Evolutionary conservation across 2,329 filamentous ascomycete species (phyloP).

Genomic region (Colletotrichum musae): DNA sequence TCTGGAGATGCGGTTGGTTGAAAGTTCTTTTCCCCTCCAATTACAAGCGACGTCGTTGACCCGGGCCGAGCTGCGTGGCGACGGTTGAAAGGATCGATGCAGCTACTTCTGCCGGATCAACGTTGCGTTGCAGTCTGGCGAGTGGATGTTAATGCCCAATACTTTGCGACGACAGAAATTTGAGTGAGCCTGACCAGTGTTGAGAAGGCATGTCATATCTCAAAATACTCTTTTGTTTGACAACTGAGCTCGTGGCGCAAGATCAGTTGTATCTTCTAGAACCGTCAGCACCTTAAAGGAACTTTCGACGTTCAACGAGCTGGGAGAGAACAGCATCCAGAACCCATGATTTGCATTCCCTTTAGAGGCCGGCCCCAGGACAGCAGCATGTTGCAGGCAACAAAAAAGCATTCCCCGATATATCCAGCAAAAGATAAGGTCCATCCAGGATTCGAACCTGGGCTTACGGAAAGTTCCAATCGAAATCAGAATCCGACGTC

Average conservation of each 20-base stretch:
- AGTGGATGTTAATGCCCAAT: background rate
- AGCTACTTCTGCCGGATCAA: background rate
- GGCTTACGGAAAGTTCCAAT: conserved; percentile 35
- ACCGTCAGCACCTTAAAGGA: too few relatives aligned
- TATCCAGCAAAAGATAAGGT: conserved; percentile 27
- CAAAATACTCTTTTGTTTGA: background rate
- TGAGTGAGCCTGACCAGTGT: background rate
- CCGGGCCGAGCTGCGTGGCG: background rate
- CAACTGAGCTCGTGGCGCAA: too few relatives aligned
- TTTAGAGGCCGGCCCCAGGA: background rate
- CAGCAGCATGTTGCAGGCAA: background rate
- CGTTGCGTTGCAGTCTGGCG: background rate
- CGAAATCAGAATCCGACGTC: conserved; percentile 39
- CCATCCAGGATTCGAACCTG: conserved; percentile 42
- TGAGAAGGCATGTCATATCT: background rate
- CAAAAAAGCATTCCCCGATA: background rate
- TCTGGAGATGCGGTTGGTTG: background rate
- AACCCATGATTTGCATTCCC: too few relatives aligned
- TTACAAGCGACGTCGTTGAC: background rate
- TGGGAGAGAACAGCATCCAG: too few relatives aligned
- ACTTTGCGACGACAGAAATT: background rate
- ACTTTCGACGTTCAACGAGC: too few relatives aligned
- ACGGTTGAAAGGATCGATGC: background rate
- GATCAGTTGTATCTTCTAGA: too few relatives aligned
- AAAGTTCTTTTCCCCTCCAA: background rate